Base-by-base conservation (phyloP, 1,284 basidiomycete genomes). In the Sparassis latifolia region DNA sequence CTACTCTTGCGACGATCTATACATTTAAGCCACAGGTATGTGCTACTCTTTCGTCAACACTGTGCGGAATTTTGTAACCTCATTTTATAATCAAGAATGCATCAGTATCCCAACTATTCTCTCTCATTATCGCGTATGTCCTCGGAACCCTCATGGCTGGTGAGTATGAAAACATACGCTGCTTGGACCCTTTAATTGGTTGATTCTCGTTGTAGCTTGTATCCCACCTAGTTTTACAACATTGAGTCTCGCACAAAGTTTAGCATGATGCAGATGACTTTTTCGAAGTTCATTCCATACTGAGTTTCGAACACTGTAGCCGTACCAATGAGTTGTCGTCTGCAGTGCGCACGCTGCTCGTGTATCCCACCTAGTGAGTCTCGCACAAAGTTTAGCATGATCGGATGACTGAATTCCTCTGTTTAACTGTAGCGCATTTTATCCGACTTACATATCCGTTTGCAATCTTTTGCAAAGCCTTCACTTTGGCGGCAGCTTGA, bases 71-170 rank as follows among this genome's bases (percentile, higher is more conserved):
- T 20, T 20, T 20, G 20, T 20, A 20, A 20, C 20, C 20, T 20
- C 20, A 20, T 20, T 20, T 20, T 20, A 20, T 20, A 20, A 20
- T 20, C 33, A 72, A 81, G 64, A 79, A 79, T 56, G 80, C 80
- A 0, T 67, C 69, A 0, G 76, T 84, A 2, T 79, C 79, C 6
- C 77, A 80, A 52, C 48, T 76, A 70, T 62, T 68, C 60, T 56
- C 81, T 72, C 50, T 85, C 20, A 77, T 87, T 58, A 72, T 86
- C 40, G 80, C 80, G 5, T 83, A 83, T 58, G 74, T 82, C 4
- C 66, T 82, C 6, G 81, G 81, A 20, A 77, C 75, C 6, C 72
- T 70, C 1, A 77, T 79, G 74, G 66, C 71, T 38, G 59, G 73
- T 73, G 48, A 35, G 69, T 62, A 20, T 20, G 20, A 5, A 7